Conservation (phyloP, 306 rosid species). For the Cucumis cinereus region DNA sequence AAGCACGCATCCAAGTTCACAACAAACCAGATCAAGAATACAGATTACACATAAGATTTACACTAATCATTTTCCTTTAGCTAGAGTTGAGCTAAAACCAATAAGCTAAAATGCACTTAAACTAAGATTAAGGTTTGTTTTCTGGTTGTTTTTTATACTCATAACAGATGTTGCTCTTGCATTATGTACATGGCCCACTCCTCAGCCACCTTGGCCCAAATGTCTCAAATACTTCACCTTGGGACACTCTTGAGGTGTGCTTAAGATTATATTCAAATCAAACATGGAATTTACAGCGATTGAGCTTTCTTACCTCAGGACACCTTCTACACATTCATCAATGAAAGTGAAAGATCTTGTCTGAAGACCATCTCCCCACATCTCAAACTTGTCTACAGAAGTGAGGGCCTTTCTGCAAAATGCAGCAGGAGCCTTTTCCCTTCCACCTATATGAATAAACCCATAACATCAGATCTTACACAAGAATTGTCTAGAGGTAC, state of each 20-base stretch:
- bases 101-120: neutral
- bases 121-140: neutral
- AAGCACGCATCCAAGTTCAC: neutral
- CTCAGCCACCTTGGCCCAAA: neutral
- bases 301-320: slow-evolving; percentile 52
- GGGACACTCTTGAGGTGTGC: neutral
- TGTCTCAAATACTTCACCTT: neutral
- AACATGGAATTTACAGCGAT: neutral
- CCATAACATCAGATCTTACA: neutral
- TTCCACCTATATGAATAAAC: slow-evolving; percentile 52
- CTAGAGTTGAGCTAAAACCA: neutral
- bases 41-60: neutral
- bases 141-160: neutral
- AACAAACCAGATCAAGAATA: neutral
- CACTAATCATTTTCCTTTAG: neutral
- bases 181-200: too few relatives aligned
- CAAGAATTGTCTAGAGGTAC: neutral
- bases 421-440: slow-evolving; percentile 99
- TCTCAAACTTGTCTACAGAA: slow-evolving; percentile 75
- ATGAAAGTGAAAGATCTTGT: slow-evolving; percentile 96
- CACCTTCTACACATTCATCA: slow-evolving; percentile 99
- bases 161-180: neutral
- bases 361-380: slow-evolving; percentile 99
- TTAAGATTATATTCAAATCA: neutral
- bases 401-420: slow-evolving; percentile 79